phyloP scores from a whole-genome alignment of 1,284 basidiomycete genomes.

The Trametes sp. region DNA sequence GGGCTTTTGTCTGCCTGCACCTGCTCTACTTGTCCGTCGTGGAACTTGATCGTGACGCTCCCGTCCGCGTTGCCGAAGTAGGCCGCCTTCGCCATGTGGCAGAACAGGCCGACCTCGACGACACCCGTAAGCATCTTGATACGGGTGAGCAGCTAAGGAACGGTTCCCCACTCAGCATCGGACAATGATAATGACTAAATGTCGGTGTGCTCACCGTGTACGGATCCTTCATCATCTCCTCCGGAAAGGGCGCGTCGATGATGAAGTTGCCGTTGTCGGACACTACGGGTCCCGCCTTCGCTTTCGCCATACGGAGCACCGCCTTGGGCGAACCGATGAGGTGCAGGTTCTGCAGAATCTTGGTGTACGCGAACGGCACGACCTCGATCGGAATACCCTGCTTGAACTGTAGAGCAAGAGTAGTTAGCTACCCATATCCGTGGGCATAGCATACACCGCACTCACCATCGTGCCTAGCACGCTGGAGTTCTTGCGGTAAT shows the following conservation, averaged over 20 bases:
- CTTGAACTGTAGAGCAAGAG: conserved; percentile 68
- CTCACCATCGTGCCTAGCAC: conserved; percentile 89
- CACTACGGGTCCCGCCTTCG: conserved; percentile 93
- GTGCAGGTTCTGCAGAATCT: conserved; percentile 78
- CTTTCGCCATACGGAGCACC: conserved; percentile 82
- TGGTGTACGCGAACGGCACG: conserved; percentile 94
- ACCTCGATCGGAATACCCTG: conserved; percentile 97
- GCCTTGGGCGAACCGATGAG: conserved; percentile 71
- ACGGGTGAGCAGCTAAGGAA: conserved; percentile 67
- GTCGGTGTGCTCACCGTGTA: conserved; percentile 56
- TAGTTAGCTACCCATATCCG: background rate
- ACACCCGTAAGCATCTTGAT: conserved; percentile 96
- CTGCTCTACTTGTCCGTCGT: conserved; percentile 55
- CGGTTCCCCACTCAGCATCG: background rate
- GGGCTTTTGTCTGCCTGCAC: conserved; percentile 31
- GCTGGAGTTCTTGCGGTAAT: conserved; percentile 91
- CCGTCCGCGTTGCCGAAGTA: conserved; percentile 94
- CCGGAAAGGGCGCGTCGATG: conserved; percentile 89
- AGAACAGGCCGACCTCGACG: conserved; percentile 97
- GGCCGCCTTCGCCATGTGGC: conserved; percentile 91
- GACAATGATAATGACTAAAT: background rate
- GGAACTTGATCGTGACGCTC: conserved; percentile 59
- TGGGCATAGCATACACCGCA: conserved; percentile 50
- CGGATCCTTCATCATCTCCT: conserved; percentile 75
- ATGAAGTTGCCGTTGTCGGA: conserved; percentile 97